These are phyloP conservation scores for Oryza meyeriana DNA, from an alignment of 176 grass and related monocot species.

Conservation along the genomic window DNA sequence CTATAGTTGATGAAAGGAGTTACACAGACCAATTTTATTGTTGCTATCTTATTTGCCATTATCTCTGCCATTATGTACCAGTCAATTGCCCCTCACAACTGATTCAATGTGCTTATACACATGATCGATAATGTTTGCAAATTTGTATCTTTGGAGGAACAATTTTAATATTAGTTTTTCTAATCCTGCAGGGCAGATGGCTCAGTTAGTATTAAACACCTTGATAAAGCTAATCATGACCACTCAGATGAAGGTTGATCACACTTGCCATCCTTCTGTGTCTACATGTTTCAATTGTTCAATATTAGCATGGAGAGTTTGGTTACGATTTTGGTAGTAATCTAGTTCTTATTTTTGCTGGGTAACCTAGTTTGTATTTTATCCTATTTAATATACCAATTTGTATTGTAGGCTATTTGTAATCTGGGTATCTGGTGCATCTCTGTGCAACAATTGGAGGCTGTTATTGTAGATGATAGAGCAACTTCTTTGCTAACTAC, in stretches of 20 bases:
- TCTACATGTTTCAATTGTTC: not conserved
- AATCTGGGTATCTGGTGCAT: conserved; percentile 86
- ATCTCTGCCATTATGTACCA: not conserved
- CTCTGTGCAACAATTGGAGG: conserved; percentile 67
- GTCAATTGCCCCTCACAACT: not conserved
- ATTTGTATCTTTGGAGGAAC: not conserved
- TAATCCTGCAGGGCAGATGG: conserved; percentile 43
- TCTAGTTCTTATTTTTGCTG: conserved; percentile 1
- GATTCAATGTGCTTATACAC: not conserved
- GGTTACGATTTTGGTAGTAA: not conserved
- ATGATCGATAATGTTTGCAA: not conserved
- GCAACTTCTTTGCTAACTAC: conserved; percentile 37
- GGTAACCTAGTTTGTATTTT: conserved; percentile 10
- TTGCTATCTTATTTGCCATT: not conserved
- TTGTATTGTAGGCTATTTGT: conserved; percentile 55
- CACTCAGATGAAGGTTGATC: conserved; percentile 68
- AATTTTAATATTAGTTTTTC: not conserved
- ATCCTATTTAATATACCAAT: conserved; percentile 12
- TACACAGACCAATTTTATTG: not conserved
- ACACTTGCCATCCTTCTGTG: not conserved
- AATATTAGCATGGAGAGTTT: conserved; percentile 2
- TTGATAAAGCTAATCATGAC: conserved; percentile 63
- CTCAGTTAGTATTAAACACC: conserved; percentile 46
- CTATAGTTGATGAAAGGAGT: not conserved
- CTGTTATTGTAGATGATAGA: conserved; percentile 40